Evolutionary conservation across 2,329 filamentous ascomycete species (phyloP).

Genomic region (Neofusicoccum laricinum): DNA sequence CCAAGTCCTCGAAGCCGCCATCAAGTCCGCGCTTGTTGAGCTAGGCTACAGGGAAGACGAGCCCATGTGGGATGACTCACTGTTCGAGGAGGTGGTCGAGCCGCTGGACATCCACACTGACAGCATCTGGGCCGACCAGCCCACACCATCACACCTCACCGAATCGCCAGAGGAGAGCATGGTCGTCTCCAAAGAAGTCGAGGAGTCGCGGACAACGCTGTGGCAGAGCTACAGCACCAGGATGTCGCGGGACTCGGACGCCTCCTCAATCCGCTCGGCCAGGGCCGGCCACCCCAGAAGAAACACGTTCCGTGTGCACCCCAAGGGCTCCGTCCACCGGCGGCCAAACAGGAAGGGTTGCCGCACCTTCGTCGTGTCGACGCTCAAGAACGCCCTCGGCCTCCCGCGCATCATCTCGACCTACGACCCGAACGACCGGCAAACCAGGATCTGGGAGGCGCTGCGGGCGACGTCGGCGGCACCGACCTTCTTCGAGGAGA

Average conservation of each 20-base stretch:
- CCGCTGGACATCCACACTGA: constrained; percentile 26
- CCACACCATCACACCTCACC: constrained; percentile 23
- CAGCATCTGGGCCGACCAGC: constrained; percentile 35
- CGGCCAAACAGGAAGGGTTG: constrained; percentile 33
- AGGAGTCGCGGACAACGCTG: neutral
- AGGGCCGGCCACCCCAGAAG: neutral
- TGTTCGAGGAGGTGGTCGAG: constrained; percentile 33
- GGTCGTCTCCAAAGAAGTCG: neutral
- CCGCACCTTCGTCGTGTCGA: constrained; percentile 38
- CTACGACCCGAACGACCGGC: constrained; percentile 39
- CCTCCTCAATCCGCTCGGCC: constrained; percentile 18
- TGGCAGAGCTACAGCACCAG: constrained; percentile 12
- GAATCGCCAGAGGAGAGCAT: constrained; percentile 25
- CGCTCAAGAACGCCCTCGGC: constrained; percentile 38
- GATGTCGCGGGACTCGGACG: neutral
- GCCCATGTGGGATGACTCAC: constrained; percentile 39
- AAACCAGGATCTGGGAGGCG: constrained; percentile 30
- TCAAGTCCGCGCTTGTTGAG: constrained; percentile 33
- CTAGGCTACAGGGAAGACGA: constrained; percentile 34
- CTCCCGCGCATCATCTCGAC: constrained; percentile 36
- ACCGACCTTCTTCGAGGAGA: constrained; percentile 28
- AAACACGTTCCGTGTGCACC: constrained; percentile 31
- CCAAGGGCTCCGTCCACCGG: constrained; percentile 31
- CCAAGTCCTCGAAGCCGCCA: constrained; percentile 33
- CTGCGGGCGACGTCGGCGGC: constrained; percentile 31